Evolutionary conservation across 2,329 filamentous ascomycete genomes (phyloP), one percentile per base, ranked within the genome.

Genomic region (Fusarium xylarioides): DNA sequence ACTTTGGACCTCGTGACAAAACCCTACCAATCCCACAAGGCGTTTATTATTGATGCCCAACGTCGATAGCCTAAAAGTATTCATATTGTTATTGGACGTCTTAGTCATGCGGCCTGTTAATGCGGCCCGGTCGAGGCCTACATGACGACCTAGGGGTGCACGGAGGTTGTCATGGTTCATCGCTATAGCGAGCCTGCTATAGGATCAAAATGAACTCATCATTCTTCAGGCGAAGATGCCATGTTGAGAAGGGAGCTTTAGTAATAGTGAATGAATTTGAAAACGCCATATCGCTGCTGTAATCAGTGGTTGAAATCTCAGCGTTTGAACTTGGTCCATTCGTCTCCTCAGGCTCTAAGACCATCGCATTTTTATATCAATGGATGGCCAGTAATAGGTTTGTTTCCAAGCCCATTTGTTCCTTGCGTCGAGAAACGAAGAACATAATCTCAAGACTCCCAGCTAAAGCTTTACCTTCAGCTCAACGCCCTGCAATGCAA

Each of bases 21-120:
- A 37, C 23, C 44, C 44, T 42, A 66, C 66, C 53, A 62, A 59
- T 58, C 58, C n/a, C 21, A 37, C 30, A 30, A 38, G 15, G 59
- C 43, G 54, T 15, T 37, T 34, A 28, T 40, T 66, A n/a, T 74
- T 74, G 70, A 58, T 73, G 71, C 71, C 71, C 66, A 71, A 73
- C 61, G 28, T 32, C 44, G n/a, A 35, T 34, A 37, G 40, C 28
- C 47, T 34, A 61, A 37, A n/a, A 42, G 28, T 5, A 42, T 12
- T 44, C 10, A 19, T 23, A 26, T 64, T 37, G 21, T 34, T 54
- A 69, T 69, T 69, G 66, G 66, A 28, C 16, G 19, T 43, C 42
- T 42, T 21, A 32, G 32, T 37, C 37, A 50, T 74, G 70, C 70
- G 70, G 57, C 70, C 70, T 37, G 18, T 60, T 40, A 50, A 71